These are phyloP conservation scores for Phoma sp. DNA, from an alignment of 2,329 filamentous ascomycete species.

Conservation along the genomic window DNA sequence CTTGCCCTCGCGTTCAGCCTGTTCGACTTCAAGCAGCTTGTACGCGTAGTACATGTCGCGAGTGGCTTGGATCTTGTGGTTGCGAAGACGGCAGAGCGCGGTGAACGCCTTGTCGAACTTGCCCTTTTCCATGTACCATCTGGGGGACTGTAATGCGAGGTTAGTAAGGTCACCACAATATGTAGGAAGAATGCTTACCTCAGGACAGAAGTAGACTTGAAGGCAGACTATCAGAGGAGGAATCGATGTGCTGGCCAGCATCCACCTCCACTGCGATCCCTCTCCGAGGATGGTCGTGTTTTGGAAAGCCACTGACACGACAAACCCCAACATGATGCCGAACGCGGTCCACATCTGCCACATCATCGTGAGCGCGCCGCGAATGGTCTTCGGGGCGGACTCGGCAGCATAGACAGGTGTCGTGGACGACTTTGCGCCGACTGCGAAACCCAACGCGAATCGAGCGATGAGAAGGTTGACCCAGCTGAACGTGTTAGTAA, in stretches of 20 bases:
- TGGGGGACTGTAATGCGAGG: not conserved
- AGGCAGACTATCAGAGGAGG: conserved; percentile 41
- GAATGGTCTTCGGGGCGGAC: conserved; percentile 57
- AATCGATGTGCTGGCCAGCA: conserved; percentile 43
- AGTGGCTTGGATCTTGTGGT: conserved; percentile 61
- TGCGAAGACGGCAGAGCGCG: conserved; percentile 60
- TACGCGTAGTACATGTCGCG: conserved; percentile 63
- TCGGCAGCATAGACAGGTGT: conserved; percentile 59
- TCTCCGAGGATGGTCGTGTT: conserved; percentile 34
- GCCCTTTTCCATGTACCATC: conserved; percentile 45
- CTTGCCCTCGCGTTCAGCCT: conserved; percentile 42
- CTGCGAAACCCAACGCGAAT: conserved; percentile 44
- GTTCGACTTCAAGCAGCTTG: conserved; percentile 47
- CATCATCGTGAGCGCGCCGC: conserved; percentile 60
- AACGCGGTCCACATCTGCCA: conserved; percentile 57
- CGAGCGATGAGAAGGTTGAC: conserved; percentile 42
- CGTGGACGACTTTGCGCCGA: conserved; percentile 47
- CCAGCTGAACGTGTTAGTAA: conserved; percentile 34
- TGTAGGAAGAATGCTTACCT: conserved; percentile 23
- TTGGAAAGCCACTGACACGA: conserved; percentile 41
- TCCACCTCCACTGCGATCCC: conserved; percentile 43
- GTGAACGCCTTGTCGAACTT: conserved; percentile 43
- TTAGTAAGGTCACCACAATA: not conserved
- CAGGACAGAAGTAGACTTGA: conserved; percentile 42
- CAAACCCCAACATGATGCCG: conserved; percentile 45